Conservation (phyloP, 768 basidiomycete species). For the Suillus luteus region DNA sequence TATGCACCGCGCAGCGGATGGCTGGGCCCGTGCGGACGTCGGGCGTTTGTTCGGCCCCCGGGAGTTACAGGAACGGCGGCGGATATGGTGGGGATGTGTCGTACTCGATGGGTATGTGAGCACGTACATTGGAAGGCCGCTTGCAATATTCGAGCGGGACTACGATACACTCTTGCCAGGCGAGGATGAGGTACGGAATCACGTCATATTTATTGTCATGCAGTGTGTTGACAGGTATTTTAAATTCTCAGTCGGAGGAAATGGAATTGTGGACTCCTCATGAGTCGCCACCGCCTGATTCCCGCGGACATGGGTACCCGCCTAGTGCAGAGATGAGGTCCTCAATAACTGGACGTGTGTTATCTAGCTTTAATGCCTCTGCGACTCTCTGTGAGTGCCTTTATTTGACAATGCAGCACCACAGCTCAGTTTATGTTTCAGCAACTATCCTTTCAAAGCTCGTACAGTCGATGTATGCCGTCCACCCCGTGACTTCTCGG, state of each 20-base stretch:
- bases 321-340: constrained; percentile 16
- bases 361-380: constrained; percentile 82
- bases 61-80: constrained; percentile 69
- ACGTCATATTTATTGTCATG: not conserved
- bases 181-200: constrained; percentile 52
- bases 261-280: constrained; percentile 54
- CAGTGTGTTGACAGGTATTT: constrained; percentile 2
- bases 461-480: constrained; percentile 71
- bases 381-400: constrained; percentile 62
- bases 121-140: constrained; percentile 75
- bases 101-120: constrained; percentile 81
- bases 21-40: constrained; percentile 65
- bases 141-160: constrained; percentile 74
- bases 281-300: constrained; percentile 34
- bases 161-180: constrained; percentile 72
- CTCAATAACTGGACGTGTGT: constrained; percentile 47
- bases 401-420: not conserved
- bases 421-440: constrained; percentile 30
- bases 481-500: constrained; percentile 55
- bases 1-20: constrained; percentile 79
- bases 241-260: constrained; percentile 57
- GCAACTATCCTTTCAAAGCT: constrained; percentile 71
- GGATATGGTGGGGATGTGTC: constrained; percentile 80
- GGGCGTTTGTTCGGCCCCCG: constrained; percentile 57
- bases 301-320: constrained; percentile 33